phyloP scores from a whole-genome alignment of 495 filamentous ascomycete genomes.

The Stereocaulon alpinum region DNA sequence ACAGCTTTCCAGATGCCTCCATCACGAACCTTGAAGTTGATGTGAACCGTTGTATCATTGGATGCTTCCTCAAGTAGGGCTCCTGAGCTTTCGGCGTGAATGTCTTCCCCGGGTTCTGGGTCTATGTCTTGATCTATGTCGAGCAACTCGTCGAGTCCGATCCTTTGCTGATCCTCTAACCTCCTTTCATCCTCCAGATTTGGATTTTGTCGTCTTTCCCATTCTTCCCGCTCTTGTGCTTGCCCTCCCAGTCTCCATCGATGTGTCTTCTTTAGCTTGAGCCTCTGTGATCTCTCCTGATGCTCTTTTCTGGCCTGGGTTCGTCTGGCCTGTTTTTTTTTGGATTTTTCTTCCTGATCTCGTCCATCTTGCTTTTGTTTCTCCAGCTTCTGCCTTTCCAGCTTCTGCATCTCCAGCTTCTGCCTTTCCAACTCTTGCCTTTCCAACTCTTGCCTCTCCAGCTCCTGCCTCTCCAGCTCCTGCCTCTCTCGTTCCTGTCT shows the following conservation, averaged over 20 bases:
- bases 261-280: background rate
- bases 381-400: background rate
- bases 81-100: background rate
- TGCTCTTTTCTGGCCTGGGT: background rate
- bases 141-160: background rate
- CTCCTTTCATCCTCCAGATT: background rate
- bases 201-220: background rate
- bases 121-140: background rate
- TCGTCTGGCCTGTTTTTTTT: too few relatives aligned
- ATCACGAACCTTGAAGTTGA: constrained; percentile 6
- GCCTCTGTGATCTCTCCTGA: background rate
- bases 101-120: background rate
- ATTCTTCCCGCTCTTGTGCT: constrained; percentile 1
- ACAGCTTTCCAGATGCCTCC: constrained; percentile 4
- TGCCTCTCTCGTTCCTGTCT: too few relatives aligned
- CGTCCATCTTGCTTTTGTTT: background rate
- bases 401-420: background rate
- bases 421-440: background rate
- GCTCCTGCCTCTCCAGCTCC: too few relatives aligned
- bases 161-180: background rate
- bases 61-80: background rate
- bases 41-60: constrained; percentile 9
- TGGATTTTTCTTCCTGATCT: constrained; percentile 1
- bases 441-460: background rate
- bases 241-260: background rate